A percentile compares a stretch with the other conserved stretches of the same genome.
phyloP scores from a whole-genome alignment of 345 rosid genomes.

The Leavenworthia alabamica region DNA sequence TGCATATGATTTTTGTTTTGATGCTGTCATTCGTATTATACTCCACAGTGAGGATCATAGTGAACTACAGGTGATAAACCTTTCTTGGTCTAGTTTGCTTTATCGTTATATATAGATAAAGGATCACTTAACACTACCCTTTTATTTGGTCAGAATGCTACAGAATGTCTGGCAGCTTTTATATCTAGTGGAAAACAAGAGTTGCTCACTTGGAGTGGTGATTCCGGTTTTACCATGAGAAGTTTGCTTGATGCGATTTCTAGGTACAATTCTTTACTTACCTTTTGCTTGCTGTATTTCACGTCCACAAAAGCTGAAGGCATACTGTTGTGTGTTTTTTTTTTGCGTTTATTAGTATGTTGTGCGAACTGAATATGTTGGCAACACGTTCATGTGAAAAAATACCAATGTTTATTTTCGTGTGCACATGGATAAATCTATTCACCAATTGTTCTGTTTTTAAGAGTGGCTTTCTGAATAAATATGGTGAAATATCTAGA shows the following conservation, averaged over 20 bases:
- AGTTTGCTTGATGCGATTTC: slow-evolving; percentile 93
- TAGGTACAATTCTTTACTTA: slow-evolving; percentile 39
- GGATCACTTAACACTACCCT: slow-evolving; percentile 24
- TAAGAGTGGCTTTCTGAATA: neutral
- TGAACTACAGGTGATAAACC: slow-evolving; percentile 70
- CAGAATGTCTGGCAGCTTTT: slow-evolving; percentile 85
- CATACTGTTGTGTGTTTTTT: neutral
- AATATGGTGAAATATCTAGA: neutral
- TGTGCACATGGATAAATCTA: neutral
- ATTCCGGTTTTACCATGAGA: slow-evolving; percentile 70
- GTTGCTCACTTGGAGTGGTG: slow-evolving; percentile 75
- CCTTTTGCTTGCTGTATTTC: slow-evolving; percentile 4
- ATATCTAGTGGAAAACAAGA: slow-evolving; percentile 66
- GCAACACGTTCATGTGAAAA: slow-evolving; percentile 6
- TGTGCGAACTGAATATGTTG: slow-evolving; percentile 11
- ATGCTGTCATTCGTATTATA: slow-evolving; percentile 59
- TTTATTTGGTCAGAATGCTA: slow-evolving; percentile 62
- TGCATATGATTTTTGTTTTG: slow-evolving; percentile 67
- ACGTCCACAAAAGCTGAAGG: slow-evolving; percentile 7
- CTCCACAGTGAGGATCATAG: slow-evolving; percentile 84
- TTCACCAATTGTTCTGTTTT: neutral
- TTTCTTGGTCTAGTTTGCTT: neutral
- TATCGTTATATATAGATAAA: slow-evolving; percentile 6
- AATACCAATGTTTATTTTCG: neutral
- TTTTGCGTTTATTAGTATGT: slow-evolving; percentile 5